Evolutionary conservation across 805 yeast species (phyloP).

Genomic region (Metschnikowia koreensis): DNA sequence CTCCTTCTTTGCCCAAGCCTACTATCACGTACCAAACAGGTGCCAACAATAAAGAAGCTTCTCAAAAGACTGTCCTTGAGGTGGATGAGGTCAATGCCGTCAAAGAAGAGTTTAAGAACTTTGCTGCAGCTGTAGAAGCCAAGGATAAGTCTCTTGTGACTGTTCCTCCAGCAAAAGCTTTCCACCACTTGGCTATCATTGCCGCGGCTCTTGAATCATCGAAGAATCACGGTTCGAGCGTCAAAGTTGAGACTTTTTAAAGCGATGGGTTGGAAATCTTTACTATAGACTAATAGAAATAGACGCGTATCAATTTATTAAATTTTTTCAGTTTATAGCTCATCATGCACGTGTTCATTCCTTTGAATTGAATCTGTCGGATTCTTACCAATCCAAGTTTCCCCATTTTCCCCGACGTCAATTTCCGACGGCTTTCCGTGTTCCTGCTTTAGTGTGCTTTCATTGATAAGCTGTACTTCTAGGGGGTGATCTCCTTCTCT

Average conservation of each 20-base stretch:
- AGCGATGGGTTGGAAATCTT: not conserved
- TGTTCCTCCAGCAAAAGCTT: conserved; percentile 73
- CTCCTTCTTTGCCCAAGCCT: conserved; percentile 45
- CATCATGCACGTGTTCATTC: conserved; percentile 4
- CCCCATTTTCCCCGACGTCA: not conserved
- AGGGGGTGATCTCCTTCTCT: too few relatives aligned
- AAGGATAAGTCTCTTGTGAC: conserved; percentile 58
- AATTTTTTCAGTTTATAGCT: conserved; percentile 3
- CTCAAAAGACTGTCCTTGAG: conserved; percentile 43
- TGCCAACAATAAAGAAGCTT: conserved; percentile 43
- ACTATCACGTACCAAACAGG: conserved; percentile 38
- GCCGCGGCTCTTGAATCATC: conserved; percentile 82
- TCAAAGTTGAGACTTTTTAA: conserved; percentile 39
- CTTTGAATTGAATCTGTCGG: not conserved
- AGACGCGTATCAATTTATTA: not conserved
- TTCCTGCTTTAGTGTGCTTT: too few relatives aligned
- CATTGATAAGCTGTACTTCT: too few relatives aligned
- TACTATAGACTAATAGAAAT: not conserved
- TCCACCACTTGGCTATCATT: conserved; percentile 89
- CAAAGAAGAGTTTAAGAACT: conserved; percentile 47
- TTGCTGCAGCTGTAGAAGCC: conserved; percentile 55
- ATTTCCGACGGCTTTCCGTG: not conserved
- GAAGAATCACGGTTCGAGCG: conserved; percentile 48
- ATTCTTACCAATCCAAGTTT: not conserved
- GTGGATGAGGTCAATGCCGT: conserved; percentile 45